Percentiles rank a stretch among this genome's conserved stretches.
These are phyloP conservation scores for Globisporangium uncinulatum DNA, from an alignment of 352 stramenopile species.

Conservation along the genomic window DNA sequence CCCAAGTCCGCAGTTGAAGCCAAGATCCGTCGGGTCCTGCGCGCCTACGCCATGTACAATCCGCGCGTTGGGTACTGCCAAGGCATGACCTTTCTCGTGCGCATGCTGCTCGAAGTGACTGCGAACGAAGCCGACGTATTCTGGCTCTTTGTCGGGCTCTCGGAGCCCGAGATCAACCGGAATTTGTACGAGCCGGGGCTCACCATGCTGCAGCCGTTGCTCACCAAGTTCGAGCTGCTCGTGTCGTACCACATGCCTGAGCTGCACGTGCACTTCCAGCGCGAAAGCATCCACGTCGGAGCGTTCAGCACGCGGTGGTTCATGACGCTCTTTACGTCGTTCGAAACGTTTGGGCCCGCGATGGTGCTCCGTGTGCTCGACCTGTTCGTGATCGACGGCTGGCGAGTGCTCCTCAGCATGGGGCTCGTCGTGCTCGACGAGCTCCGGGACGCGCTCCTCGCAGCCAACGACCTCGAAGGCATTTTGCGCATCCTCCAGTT, in stretches of 20 bases:
- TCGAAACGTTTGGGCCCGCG: slow-evolving; percentile 64
- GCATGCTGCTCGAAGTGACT: slow-evolving; percentile 59
- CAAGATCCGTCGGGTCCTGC: slow-evolving; percentile 72
- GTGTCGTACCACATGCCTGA: slow-evolving; percentile 66
- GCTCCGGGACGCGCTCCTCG: slow-evolving; percentile 43
- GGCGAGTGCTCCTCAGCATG: slow-evolving; percentile 75
- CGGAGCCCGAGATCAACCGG: slow-evolving; percentile 59
- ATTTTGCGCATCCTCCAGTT: slow-evolving; percentile 67
- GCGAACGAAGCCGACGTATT: slow-evolving; percentile 73
- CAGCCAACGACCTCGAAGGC: slow-evolving; percentile 46
- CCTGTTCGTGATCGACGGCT: slow-evolving; percentile 75
- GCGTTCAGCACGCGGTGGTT: slow-evolving; percentile 80
- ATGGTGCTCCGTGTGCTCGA: slow-evolving; percentile 71
- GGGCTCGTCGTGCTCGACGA: slow-evolving; percentile 75
- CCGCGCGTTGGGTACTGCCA: slow-evolving; percentile 81
- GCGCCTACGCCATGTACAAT: slow-evolving; percentile 80
- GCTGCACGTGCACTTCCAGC: slow-evolving; percentile 48
- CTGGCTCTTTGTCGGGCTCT: slow-evolving; percentile 78
- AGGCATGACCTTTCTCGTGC: slow-evolving; percentile 84
- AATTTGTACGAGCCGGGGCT: slow-evolving; percentile 80
- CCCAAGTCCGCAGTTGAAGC: slow-evolving; percentile 26
- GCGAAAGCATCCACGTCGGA: slow-evolving; percentile 56
- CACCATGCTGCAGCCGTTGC: slow-evolving; percentile 53
- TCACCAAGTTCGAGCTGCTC: slow-evolving; percentile 59
- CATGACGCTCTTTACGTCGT: slow-evolving; percentile 80